Evolutionary conservation across 805 yeast species (phyloP), one percentile per base, ranked within the genome.

Genomic region (Kodamaea kakaduensis): DNA sequence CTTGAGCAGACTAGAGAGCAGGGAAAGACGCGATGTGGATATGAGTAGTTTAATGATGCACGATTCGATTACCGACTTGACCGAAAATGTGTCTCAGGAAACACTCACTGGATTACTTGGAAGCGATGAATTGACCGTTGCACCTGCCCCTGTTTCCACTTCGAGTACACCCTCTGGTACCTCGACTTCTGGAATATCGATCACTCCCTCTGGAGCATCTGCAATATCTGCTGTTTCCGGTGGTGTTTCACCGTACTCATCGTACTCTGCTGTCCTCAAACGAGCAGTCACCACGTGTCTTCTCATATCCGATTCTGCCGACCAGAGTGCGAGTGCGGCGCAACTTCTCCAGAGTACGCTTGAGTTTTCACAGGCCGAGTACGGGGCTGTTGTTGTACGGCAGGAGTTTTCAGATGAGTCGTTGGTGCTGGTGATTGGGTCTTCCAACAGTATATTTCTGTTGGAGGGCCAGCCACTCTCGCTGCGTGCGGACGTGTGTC

Each of bases 281-380:
- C 46, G 46, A n/a, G 72, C 73, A 0, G 53, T 73, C 34, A 58
- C 59, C 34, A 64, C 74, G 2, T 71, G 77, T 43, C 53, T 72
- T n/a, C 62, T 64, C 9, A 69, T 73, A n/a, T 65, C 75, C 2
- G 76, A 71, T 42, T 61, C 72, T 5, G 59, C 65, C 9, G 61
- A 63, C 32, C 51, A 56, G 27, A 57, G 56, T 3, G 47, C 62
- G 1, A 69, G 72, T 31, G 48, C 64, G 3, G 45, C 52, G 14
- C 66, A 58, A 27, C 42, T 74, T 12, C 48, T 71, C 1, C 60
- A 60, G 34, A 66, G 66, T 38, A 54, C 69, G 2, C 54, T 71
- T 9, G 36, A 47, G 23, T 62, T 67, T 30, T 45, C 66, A 1
- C 63, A 56, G n/a, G 56, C 58, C 15, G 51, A 48, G 17, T 58